Base-by-base conservation (phyloP, 2,329 filamentous ascomycete genomes). In the Chalaropsis ovoidea region DNA sequence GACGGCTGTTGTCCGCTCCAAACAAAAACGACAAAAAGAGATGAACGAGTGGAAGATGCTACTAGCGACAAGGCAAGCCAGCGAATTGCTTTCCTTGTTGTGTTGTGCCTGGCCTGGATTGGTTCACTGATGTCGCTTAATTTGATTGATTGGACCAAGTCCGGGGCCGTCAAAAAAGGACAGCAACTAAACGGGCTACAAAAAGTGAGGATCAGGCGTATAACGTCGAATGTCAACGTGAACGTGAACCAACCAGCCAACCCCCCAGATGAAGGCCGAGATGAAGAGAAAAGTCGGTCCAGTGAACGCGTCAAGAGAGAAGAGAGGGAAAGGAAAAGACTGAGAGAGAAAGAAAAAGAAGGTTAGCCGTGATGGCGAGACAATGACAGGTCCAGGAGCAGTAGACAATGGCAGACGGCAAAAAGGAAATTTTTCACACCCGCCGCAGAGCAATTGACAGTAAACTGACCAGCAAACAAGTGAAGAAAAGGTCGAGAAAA, bases 111-210 rank as follows among this genome's bases (percentile, higher is more conserved):
- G 35, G 47, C 47, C 54, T 58, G 31, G 27, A 35, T 22, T 58
- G 27, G 27, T 35, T 58, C 24, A 35, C 52, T 56, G 52, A 56
- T 56, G 17, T 56, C 52, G 52, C 52, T 56, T 56, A 56, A 39
- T 56, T 35, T 39, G 52, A 56, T 35, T 39, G 52, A 56, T 10
- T 35, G 27, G 24, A 31, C 52, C 52, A 56, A 35, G 27, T 17
- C 52, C 17, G 27, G 31, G 27, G 52, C 27, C 13, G 15, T 22
- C 17, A 19, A 35, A n/a, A 56, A 39, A n/a, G 31, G 54, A 31
- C 27, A 10, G 54, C 17, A 39, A 58, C 54, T 39, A 58, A 58
- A 58, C 54, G n/a, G 54, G 54, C 54, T 58, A 58, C 54, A 58
- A n/a, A 17, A 58, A 58, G 13, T 39, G 54, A 58, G 54, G 54